Evolutionary conservation across 352 stramenopile species (phyloP).

Genomic region (Globisporangium recalcitrans): DNA sequence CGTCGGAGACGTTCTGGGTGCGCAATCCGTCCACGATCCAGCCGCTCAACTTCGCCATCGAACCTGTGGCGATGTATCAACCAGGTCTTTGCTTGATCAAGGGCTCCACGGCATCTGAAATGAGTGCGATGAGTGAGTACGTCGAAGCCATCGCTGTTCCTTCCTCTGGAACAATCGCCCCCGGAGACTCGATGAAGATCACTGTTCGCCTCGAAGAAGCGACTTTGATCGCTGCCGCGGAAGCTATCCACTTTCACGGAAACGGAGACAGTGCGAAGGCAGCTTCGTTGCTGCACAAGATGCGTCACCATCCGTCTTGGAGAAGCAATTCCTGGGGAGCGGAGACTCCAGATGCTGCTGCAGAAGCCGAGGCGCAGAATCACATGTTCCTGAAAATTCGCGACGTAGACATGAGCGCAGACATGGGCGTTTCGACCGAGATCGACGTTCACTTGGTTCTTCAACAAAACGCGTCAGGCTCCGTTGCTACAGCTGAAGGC

Average conservation of each 20-base stretch:
- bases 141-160: constrained; percentile 70
- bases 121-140: constrained; percentile 74
- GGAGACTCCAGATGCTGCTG: constrained; percentile 35
- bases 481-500: constrained; percentile 15
- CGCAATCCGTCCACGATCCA: constrained; percentile 65
- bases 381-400: constrained; percentile 76
- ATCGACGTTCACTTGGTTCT: constrained; percentile 69
- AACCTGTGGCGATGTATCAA: constrained; percentile 57
- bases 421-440: constrained; percentile 48
- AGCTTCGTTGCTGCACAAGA: constrained; percentile 53
- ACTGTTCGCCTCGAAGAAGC: constrained; percentile 75
- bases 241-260: constrained; percentile 27
- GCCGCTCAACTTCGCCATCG: constrained; percentile 71
- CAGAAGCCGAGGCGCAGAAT: constrained; percentile 41
- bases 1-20: constrained; percentile 75
- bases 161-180: constrained; percentile 61
- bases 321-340: constrained; percentile 80
- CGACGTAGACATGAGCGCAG: constrained; percentile 55
- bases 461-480: constrained; percentile 41
- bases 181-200: constrained; percentile 74
- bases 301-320: constrained; percentile 76
- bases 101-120: constrained; percentile 43
- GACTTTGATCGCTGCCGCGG: constrained; percentile 16
- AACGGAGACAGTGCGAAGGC: constrained; percentile 29
- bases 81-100: constrained; percentile 62